phyloP scores from a whole-genome alignment of 2,329 filamentous ascomycete genomes.

The Aspergillus sclerotialis region DNA sequence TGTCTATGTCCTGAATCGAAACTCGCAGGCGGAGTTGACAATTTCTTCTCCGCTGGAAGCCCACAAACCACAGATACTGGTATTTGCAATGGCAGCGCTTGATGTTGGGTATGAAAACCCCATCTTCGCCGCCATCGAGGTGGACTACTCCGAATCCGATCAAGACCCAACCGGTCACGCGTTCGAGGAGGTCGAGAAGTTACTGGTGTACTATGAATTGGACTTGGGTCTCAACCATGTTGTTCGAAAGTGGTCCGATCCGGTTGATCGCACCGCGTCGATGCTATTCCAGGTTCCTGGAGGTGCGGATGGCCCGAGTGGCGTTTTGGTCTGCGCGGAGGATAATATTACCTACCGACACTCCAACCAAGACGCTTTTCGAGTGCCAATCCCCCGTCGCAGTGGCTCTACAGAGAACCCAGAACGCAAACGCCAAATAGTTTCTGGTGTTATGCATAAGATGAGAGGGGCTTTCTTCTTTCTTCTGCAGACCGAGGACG shows the following conservation, averaged over 20 bases:
- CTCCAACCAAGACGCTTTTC: conserved; percentile 83
- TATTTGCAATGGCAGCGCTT: conserved; percentile 78
- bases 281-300: conserved; percentile 94
- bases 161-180: conserved; percentile 83
- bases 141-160: conserved; percentile 87
- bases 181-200: conserved; percentile 74
- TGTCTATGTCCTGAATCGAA: conserved; percentile 95
- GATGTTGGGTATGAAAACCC: conserved; percentile 98
- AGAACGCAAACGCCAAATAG: conserved; percentile 77
- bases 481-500: conserved; percentile 89
- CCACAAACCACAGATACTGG: conserved; percentile 84
- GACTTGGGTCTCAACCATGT: conserved; percentile 96
- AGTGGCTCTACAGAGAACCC: conserved; percentile 87
- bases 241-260: conserved; percentile 90
- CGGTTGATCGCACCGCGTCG: conserved; percentile 81
- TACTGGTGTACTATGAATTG: conserved; percentile 93
- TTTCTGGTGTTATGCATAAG: conserved; percentile 94
- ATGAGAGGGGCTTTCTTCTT: conserved; percentile 97
- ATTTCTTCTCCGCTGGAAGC: conserved; percentile 97
- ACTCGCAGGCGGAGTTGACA: conserved; percentile 86
- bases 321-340: conserved; percentile 88
- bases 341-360: conserved; percentile 97
- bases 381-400: conserved; percentile 80
- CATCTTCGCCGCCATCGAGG: conserved; percentile 88
- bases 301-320: conserved; percentile 86